Percentiles rank a stretch among this genome's conserved stretches.
phyloP scores from a whole-genome alignment of 2,329 filamentous ascomycete genomes.

The Aspergillus niger region DNA sequence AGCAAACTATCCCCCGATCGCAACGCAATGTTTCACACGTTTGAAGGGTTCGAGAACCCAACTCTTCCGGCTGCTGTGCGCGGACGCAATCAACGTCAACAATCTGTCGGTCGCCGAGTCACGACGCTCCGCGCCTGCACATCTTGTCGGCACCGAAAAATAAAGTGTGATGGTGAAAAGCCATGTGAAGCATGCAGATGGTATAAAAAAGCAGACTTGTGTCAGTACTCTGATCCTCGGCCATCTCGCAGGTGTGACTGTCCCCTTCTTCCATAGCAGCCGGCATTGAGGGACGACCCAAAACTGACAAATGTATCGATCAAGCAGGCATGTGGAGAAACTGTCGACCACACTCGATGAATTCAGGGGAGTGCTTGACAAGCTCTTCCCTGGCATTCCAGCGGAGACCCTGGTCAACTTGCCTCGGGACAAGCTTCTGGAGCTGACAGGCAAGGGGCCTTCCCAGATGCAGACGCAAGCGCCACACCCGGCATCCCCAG shows the following conservation, averaged over 20 bases:
- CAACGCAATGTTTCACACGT: constrained; percentile 44
- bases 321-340: constrained; percentile 52
- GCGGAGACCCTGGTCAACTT: constrained; percentile 55
- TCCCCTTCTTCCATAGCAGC: constrained; percentile 2
- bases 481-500: constrained; percentile 43
- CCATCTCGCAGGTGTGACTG: constrained; percentile 70
- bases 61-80: constrained; percentile 29
- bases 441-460: constrained; percentile 47
- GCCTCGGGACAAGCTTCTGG: constrained; percentile 62
- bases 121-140: constrained; percentile 62
- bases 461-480: constrained; percentile 35
- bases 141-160: constrained; percentile 78
- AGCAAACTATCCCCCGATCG: background rate
- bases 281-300: background rate
- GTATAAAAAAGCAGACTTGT: constrained; percentile 76
- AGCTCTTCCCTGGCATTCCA: constrained; percentile 63
- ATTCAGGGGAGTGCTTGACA: constrained; percentile 63
- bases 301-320: constrained; percentile 13
- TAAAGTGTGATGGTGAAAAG: constrained; percentile 78
- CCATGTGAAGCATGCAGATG: constrained; percentile 82
- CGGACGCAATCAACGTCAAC: constrained; percentile 37
- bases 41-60: constrained; percentile 45
- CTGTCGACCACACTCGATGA: constrained; percentile 67
- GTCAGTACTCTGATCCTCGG: constrained; percentile 78
- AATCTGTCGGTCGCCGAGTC: constrained; percentile 37